Conservation (phyloP, 805 yeast species). For the Jamesozyma spencerorum region DNA sequence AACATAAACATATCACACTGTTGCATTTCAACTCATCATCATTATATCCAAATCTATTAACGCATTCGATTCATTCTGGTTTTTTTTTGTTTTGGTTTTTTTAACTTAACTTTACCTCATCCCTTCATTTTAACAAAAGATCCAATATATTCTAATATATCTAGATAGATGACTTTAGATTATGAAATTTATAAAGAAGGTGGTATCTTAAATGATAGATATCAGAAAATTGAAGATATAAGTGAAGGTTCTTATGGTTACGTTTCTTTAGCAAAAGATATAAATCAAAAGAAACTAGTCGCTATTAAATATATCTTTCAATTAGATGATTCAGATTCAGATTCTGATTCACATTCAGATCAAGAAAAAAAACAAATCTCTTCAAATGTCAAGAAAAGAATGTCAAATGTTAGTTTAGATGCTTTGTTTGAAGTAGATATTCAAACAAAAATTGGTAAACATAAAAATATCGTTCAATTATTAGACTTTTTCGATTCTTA, state of each 20-base stretch:
- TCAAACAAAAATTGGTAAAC: constrained; percentile 50
- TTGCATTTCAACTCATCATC: too few relatives aligned
- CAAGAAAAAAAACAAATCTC: constrained; percentile 30
- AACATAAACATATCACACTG: too few relatives aligned
- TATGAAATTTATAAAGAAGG: constrained; percentile 38
- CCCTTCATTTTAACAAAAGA: too few relatives aligned
- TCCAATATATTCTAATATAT: too few relatives aligned
- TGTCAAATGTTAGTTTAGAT: constrained; percentile 42
- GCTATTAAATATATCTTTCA: constrained; percentile 83
- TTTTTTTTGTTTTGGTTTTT: too few relatives aligned
- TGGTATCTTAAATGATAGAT: constrained; percentile 49
- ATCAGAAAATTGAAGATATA: constrained; percentile 60
- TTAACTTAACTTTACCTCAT: too few relatives aligned
- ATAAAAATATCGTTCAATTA: constrained; percentile 50
- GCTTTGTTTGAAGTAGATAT: constrained; percentile 63
- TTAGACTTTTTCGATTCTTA: constrained; percentile 59
- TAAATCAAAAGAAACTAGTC: constrained; percentile 42
- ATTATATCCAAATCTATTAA: too few relatives aligned
- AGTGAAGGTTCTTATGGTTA: constrained; percentile 92
- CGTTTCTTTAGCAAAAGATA: constrained; percentile 78
- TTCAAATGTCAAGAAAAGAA: constrained; percentile 23
- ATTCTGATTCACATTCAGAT: constrained; percentile 13
- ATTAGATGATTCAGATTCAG: constrained; percentile 30
- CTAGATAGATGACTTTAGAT: constrained; percentile 13
- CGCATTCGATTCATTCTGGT: too few relatives aligned